A percentile compares a stretch with the other conserved stretches of the same genome.
Evolutionary conservation across 805 yeast species (phyloP).

Genomic region (Wickerhamiella qilinensis): DNA sequence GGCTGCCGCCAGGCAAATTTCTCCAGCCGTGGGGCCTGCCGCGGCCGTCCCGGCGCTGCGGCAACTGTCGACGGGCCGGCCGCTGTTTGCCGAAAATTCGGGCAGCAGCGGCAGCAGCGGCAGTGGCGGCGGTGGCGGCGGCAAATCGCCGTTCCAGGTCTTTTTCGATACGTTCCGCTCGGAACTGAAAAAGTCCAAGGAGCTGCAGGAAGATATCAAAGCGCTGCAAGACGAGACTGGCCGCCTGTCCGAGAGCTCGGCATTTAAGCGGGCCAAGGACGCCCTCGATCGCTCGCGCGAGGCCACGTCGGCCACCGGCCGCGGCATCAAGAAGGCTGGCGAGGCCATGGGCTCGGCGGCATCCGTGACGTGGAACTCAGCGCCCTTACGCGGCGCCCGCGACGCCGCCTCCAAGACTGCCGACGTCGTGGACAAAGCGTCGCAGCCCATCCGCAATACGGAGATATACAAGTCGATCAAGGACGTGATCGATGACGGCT

Average conservation of each 20-base stretch:
- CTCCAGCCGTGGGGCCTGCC: too few species aligned
- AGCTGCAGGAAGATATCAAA: constrained; percentile 81
- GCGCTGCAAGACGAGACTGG: constrained; percentile 94
- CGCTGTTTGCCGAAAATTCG: too few species aligned
- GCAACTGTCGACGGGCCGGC: too few species aligned
- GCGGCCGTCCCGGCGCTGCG: too few species aligned
- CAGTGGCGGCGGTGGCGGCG: too few species aligned
- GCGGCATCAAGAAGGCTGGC: constrained; percentile 78
- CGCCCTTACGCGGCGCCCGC: constrained; percentile 80
- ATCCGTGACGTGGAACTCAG: constrained; percentile 87
- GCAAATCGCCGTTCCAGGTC: constrained; percentile 58
- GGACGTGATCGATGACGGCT: constrained; percentile 84
- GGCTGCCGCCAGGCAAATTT: too few species aligned
- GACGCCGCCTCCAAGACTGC: constrained; percentile 70
- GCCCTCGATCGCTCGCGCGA: constrained; percentile 79
- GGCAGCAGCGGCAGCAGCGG: too few species aligned
- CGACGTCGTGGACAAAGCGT: constrained; percentile 61
- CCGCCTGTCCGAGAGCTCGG: constrained; percentile 81
- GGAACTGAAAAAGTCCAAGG: constrained; percentile 84
- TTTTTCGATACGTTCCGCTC: constrained; percentile 80
- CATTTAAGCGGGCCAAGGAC: constrained; percentile 81
- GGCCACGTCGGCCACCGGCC: constrained; percentile 47
- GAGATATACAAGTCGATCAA: constrained; percentile 76
- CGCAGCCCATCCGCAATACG: constrained; percentile 88
- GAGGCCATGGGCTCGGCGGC: constrained; percentile 85